Percentiles rank a stretch among this genome's conserved stretches.
These are phyloP conservation scores for Diaporthe longicolla DNA, from an alignment of 2,329 filamentous ascomycete species.

Conservation along the genomic window DNA sequence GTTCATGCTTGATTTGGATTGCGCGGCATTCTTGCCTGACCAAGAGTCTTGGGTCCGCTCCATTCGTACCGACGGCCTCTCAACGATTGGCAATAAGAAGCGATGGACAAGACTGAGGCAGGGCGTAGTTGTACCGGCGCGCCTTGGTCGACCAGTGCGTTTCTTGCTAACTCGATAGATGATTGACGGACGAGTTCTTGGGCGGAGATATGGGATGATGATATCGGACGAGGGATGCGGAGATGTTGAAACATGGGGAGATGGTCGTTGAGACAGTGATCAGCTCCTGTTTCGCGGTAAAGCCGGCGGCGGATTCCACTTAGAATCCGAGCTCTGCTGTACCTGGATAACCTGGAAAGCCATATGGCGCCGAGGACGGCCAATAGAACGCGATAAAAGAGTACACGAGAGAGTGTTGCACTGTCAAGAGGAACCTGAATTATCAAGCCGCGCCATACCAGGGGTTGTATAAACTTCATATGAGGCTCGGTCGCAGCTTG, in stretches of 20 bases:
- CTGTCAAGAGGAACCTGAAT: background rate
- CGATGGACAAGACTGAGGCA: background rate
- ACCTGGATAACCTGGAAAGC: background rate
- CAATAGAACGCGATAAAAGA: too few relatives aligned
- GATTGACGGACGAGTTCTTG: background rate
- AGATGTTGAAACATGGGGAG: slow-evolving; percentile 26
- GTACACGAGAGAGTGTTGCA: background rate
- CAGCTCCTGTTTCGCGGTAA: background rate
- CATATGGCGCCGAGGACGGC: too few relatives aligned
- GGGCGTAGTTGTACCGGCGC: too few relatives aligned
- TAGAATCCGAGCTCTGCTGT: background rate
- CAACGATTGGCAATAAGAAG: background rate
- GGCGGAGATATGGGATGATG: background rate
- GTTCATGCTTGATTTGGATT: slow-evolving; percentile 23
- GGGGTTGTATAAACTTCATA: too few relatives aligned
- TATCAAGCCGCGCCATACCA: background rate
- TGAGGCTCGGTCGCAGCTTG: too few relatives aligned
- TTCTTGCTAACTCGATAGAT: background rate
- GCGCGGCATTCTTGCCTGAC: slow-evolving; percentile 9
- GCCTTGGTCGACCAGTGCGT: background rate
- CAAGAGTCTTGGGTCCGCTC: background rate
- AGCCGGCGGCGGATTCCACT: slow-evolving; percentile 4
- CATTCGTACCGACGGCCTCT: background rate
- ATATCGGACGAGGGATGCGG: slow-evolving; percentile 22
- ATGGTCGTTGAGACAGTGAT: slow-evolving; percentile 21